Percentiles rank a stretch among this genome's conserved stretches.
Conservation (phyloP, 306 rosid genomes). For the Quercus bicolor region DNA sequence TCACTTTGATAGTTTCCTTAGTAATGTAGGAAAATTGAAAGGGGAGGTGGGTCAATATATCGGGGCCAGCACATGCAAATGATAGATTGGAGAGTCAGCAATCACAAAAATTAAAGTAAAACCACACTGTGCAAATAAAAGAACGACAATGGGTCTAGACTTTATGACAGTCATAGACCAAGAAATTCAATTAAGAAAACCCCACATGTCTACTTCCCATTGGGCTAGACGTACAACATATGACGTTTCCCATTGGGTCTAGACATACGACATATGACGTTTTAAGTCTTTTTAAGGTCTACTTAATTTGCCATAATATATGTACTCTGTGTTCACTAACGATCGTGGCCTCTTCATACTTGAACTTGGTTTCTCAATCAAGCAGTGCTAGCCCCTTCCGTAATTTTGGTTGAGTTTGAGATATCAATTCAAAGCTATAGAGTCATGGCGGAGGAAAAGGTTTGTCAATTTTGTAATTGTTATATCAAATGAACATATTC, state of each 20-base stretch:
- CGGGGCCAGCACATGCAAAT: slow-evolving; percentile 10
- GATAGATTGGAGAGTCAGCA: slow-evolving; percentile 14
- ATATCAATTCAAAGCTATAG: neutral
- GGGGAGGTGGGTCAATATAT: too few relatives aligned
- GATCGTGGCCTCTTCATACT: neutral
- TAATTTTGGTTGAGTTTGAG: slow-evolving; percentile 26
- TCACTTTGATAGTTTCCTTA: too few relatives aligned
- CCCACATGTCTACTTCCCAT: slow-evolving; percentile 18
- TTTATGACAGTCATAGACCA: neutral
- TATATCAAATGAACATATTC: too few relatives aligned
- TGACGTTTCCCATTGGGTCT: neutral
- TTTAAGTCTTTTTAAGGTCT: neutral
- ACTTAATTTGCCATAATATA: too few relatives aligned
- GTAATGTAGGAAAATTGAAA: too few relatives aligned
- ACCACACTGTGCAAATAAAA: neutral
- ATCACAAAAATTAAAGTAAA: neutral
- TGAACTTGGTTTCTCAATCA: neutral
- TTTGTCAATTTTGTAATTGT: neutral
- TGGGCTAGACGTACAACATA: neutral
- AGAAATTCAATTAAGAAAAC: neutral
- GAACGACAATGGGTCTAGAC: neutral
- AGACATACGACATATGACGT: too few relatives aligned
- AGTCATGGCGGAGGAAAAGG: slow-evolving; percentile 45
- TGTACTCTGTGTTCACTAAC: too few relatives aligned
- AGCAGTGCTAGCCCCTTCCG: neutral